Evolutionary conservation across 345 rosid genomes (phyloP).

Genomic region (Citrus sinensis): DVS_A1.0 CM039166.1:23480001-23480500

Average conservation of each 20-base stretch:
- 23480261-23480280: slow-evolving; percentile 5
- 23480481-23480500: slow-evolving; percentile 22
- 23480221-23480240: not conserved
- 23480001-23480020: not conserved
- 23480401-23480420: slow-evolving; percentile 22
- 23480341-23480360: not conserved
- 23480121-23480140: too few species aligned
- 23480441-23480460: slow-evolving; percentile 28
- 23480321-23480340: slow-evolving; percentile 27
- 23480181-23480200: not conserved
- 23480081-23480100: not conserved
- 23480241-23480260: not conserved
- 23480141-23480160: too few species aligned
- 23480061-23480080: not conserved
- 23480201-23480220: not conserved
- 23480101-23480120: not conserved
- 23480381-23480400: slow-evolving; percentile 21
- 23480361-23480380: slow-evolving; percentile 28
- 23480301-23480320: slow-evolving; percentile 40
- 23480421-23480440: slow-evolving; percentile 32
- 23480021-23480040: too few species aligned
- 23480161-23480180: too few species aligned
- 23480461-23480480: slow-evolving; percentile 26
- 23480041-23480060: too few species aligned
- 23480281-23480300: slow-evolving; percentile 21